phyloP scores from a whole-genome alignment of 2,329 filamentous ascomycete species.

The Curvularia eragrostidis region DNA sequence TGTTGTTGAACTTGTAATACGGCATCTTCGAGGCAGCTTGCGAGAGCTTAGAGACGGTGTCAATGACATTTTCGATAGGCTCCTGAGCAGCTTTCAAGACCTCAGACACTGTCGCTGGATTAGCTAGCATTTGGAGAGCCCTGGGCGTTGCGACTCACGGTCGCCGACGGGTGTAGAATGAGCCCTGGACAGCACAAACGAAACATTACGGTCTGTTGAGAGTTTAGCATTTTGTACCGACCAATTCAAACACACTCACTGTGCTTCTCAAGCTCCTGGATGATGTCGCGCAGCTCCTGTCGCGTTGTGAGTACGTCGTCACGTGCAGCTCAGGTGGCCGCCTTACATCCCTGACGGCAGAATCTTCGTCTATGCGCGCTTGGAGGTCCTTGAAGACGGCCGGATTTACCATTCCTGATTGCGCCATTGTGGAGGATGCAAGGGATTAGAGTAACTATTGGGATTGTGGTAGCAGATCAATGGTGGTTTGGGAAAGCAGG shows the following conservation, averaged over 20 bases:
- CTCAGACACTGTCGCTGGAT: constrained; percentile 63
- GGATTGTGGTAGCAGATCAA: constrained; percentile 6
- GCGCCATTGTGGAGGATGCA: constrained; percentile 12
- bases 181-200: constrained; percentile 84
- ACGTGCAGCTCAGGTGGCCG: constrained; percentile 26
- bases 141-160: constrained; percentile 54
- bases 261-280: constrained; percentile 82
- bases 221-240: constrained; percentile 14
- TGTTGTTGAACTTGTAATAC: constrained; percentile 96
- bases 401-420: constrained; percentile 71
- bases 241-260: constrained; percentile 48
- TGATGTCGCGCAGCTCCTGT: constrained; percentile 77
- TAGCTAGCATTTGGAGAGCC: constrained; percentile 10
- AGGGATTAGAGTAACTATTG: not conserved
- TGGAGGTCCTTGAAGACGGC: constrained; percentile 88
- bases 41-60: constrained; percentile 73
- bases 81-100: constrained; percentile 73
- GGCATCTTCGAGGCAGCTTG: constrained; percentile 81
- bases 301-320: constrained; percentile 39
- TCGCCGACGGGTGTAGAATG: constrained; percentile 80
- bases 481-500: constrained; percentile 15
- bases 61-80: constrained; percentile 74
- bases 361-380: constrained; percentile 87
- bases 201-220: constrained; percentile 70
- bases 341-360: constrained; percentile 74